Percentiles rank a stretch among this genome's conserved stretches.
Conservation (phyloP, 805 yeast genomes). For the Ogataea wickerhamii region DNA sequence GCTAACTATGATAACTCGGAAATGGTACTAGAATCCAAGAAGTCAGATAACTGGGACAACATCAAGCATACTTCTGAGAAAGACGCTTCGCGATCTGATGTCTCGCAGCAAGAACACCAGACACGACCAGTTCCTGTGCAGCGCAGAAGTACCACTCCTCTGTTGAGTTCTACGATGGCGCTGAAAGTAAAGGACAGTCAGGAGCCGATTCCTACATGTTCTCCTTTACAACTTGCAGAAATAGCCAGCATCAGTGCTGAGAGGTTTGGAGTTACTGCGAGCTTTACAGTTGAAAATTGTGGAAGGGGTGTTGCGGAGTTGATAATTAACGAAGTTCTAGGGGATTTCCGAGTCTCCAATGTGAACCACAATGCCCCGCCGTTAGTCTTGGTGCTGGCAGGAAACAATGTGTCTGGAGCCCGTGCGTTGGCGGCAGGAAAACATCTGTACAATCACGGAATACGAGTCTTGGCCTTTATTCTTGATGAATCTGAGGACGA, state of each 20-base stretch:
- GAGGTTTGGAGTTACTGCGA: slow-evolving; percentile 46
- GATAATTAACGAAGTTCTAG: slow-evolving; percentile 63
- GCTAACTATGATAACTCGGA: slow-evolving; percentile 66
- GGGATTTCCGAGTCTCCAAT: slow-evolving; percentile 57
- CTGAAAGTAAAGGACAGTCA: slow-evolving; percentile 17
- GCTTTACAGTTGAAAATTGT: slow-evolving; percentile 57
- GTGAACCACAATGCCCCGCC: slow-evolving; percentile 81
- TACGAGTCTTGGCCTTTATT: slow-evolving; percentile 57
- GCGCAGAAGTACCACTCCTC: slow-evolving; percentile 16
- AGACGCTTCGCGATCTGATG: slow-evolving; percentile 19
- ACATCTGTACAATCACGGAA: slow-evolving; percentile 69
- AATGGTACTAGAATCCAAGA: slow-evolving; percentile 56
- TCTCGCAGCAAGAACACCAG: slow-evolving; percentile 8
- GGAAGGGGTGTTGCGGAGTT: slow-evolving; percentile 62
- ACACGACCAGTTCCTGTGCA: slow-evolving; percentile 12
- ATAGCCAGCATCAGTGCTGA: slow-evolving; percentile 60
- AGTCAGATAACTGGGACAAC: slow-evolving; percentile 52
- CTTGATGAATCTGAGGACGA: slow-evolving; percentile 39
- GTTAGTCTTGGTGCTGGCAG: slow-evolving; percentile 62
- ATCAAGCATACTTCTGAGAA: slow-evolving; percentile 9
- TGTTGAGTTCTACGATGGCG: slow-evolving; percentile 12
- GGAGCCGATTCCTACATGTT: slow-evolving; percentile 53
- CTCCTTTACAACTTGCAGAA: slow-evolving; percentile 77
- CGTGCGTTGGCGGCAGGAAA: slow-evolving; percentile 77
- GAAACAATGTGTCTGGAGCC: slow-evolving; percentile 73